These are phyloP conservation scores for Catenaria anguillulae DNA, from an alignment of 371 early-diverging fungal genomes.

Conservation along the genomic window DNA sequence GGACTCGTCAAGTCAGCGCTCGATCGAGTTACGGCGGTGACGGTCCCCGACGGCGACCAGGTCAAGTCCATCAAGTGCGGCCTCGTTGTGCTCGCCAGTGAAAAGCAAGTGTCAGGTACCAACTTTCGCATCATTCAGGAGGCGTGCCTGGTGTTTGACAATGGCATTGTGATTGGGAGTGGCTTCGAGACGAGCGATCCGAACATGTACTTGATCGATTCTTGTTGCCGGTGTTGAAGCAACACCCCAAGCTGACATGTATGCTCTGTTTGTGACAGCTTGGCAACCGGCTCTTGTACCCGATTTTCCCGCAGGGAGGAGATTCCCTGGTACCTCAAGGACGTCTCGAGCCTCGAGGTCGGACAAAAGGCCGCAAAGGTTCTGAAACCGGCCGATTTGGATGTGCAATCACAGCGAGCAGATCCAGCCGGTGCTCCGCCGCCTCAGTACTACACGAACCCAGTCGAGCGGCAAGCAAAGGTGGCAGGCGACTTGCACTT, in stretches of 20 bases:
- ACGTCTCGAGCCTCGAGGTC: neutral
- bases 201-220: neutral
- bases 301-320: neutral
- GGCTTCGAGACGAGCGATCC: neutral
- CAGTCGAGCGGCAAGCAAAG: too few species aligned
- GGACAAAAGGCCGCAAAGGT: neutral
- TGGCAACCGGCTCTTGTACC: neutral
- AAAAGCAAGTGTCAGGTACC: neutral
- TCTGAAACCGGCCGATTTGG: neutral
- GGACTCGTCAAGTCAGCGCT: neutral
- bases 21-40: neutral
- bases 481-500: too few species aligned
- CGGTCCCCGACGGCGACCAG: neutral
- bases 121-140: neutral
- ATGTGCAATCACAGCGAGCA: too few species aligned
- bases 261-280: neutral
- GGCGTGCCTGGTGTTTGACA: neutral
- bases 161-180: neutral
- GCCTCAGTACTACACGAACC: neutral
- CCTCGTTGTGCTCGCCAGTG: neutral
- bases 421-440: neutral
- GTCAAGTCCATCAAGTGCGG: neutral
- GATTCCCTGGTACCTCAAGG: neutral
- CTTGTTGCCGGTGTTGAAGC: neutral
- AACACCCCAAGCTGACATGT: accelerated